Base-by-base conservation (phyloP, 2,329 filamentous ascomycete species). In the Alternaria panax region DNA sequence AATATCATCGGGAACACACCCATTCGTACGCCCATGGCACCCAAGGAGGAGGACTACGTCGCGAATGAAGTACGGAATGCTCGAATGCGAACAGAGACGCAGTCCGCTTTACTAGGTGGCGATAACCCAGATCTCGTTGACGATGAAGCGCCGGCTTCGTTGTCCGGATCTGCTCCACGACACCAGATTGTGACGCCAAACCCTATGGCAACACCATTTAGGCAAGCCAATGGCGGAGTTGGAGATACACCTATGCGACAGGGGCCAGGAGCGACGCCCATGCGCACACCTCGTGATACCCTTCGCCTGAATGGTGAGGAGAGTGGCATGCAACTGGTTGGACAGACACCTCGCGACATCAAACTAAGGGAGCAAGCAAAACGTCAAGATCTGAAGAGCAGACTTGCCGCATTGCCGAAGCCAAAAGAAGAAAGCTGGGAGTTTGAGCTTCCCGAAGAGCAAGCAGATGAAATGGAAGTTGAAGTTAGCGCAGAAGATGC, bases 51-150 rank as follows among this genome's bases (percentile, higher is more conserved):
- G 75, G 95, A 99, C 72, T 90, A 92, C 66, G 95, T 99, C 59
- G 93, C 94, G 66, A 99, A 98, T 76, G 95, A 99, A 79, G 94
- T 98, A 63, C 88, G 90, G 59, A 98, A 99, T 75, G 97, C 97
- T 47, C 88, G 91, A 65, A 92, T 95, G 7, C 82, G 97, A 51
- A 98, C 93, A 1, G 91, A 96, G 74, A 98, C 94, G 0, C 92
- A 98, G 71, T 98, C 95, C 20, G 96, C 92, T 9, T 83, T 99
- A 8, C 84, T 99, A 0, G 95, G 95, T 62, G 95, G 94, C 14
- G 95, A 99, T 66, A 98, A 98, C 71, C 93, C 93, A 0, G 92
- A 92, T 42, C 84, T 99, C 11, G 87, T 93, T 58, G 92, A 97
- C 73, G 92, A 92, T 6, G 81, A 85, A 43, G 88, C 87, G 4